Percentiles rank a stretch among this genome's conserved stretches.
Evolutionary conservation across 805 yeast species (phyloP).

Genomic region (Tetrapisispora taiwanensis): DNA sequence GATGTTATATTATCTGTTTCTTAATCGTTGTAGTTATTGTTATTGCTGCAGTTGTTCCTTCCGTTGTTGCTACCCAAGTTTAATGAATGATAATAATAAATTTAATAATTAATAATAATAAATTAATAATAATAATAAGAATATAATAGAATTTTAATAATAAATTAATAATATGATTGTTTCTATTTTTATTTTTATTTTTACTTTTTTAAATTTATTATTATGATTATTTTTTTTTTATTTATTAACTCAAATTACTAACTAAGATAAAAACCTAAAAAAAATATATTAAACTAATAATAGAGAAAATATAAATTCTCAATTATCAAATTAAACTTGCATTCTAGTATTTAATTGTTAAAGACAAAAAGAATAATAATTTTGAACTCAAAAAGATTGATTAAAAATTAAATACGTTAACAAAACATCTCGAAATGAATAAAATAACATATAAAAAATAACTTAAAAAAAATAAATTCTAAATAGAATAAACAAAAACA

Average conservation of each 20-base stretch:
- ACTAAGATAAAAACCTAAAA: neutral
- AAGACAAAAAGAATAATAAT: no score
- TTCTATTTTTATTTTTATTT: no score
- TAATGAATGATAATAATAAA: neutral
- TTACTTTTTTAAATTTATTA: neutral
- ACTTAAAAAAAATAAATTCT: no score
- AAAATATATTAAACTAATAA: neutral
- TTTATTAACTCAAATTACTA: neutral
- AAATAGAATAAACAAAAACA: no score
- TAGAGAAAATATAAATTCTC: neutral
- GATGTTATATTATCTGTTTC: constrained; percentile 61
- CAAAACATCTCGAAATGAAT: no score
- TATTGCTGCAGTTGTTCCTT: constrained; percentile 51
- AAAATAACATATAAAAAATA: no score
- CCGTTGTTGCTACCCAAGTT: constrained; percentile 26
- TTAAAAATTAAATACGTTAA: no score
- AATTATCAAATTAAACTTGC: neutral
- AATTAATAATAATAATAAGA: no score
- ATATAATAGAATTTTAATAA: no score
- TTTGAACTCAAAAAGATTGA: neutral
- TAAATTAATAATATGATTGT: no score
- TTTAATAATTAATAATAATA: no score
- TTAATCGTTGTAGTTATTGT: constrained; percentile 54
- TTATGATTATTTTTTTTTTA: constrained; percentile 1
- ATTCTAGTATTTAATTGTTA: neutral